Percentiles rank a stretch among this genome's conserved stretches.
These are phyloP conservation scores for Starmerella tilneyi DNA, from an alignment of 805 yeast species.

Conservation along the genomic window DNA sequence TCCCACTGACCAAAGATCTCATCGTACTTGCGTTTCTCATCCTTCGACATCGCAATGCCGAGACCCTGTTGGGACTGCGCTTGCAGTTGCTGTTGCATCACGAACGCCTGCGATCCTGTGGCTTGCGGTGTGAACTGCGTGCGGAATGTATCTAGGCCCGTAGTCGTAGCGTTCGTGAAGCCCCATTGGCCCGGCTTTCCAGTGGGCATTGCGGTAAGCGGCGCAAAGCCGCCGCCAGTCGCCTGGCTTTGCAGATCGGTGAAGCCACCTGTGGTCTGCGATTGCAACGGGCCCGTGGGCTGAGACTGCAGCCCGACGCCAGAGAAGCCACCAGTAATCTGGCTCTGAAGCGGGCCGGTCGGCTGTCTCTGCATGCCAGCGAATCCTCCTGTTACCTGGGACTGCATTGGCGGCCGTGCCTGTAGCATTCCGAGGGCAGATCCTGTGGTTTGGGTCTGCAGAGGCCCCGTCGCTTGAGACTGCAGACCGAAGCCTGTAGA, in stretches of 20 bases:
- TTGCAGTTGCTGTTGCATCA: constrained; percentile 21
- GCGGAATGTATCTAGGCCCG: constrained; percentile 58
- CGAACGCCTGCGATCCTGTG: constrained; percentile 21
- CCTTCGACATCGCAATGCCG: constrained; percentile 63
- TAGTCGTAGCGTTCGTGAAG: constrained; percentile 59
- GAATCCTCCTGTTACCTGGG: constrained; percentile 16
- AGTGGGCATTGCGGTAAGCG: constrained; percentile 36
- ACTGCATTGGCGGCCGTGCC: too few relatives aligned
- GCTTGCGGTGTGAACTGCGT: constrained; percentile 53
- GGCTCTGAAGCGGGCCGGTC: constrained; percentile 28
- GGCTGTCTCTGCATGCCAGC: constrained; percentile 20
- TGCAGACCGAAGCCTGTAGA: constrained; percentile 23
- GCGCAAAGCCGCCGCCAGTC: constrained; percentile 23
- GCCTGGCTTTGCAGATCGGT: constrained; percentile 26
- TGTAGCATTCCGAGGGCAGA: constrained; percentile 13
- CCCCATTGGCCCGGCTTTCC: constrained; percentile 79
- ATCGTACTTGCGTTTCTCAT: constrained; percentile 77
- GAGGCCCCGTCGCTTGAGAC: constrained; percentile 62
- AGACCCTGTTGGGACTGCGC: constrained; percentile 32
- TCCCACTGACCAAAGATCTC: constrained; percentile 87
- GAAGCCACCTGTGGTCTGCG: constrained; percentile 34
- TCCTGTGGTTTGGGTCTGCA: constrained; percentile 13
- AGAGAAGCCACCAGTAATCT: constrained; percentile 30
- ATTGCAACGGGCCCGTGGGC: constrained; percentile 28
- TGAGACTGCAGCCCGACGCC: constrained; percentile 34